Percentiles rank a stretch among this genome's conserved stretches.
These are phyloP conservation scores for Trichoderma erinaceum DNA, from an alignment of 495 filamentous ascomycete genomes.

Conservation along the genomic window DNA sequence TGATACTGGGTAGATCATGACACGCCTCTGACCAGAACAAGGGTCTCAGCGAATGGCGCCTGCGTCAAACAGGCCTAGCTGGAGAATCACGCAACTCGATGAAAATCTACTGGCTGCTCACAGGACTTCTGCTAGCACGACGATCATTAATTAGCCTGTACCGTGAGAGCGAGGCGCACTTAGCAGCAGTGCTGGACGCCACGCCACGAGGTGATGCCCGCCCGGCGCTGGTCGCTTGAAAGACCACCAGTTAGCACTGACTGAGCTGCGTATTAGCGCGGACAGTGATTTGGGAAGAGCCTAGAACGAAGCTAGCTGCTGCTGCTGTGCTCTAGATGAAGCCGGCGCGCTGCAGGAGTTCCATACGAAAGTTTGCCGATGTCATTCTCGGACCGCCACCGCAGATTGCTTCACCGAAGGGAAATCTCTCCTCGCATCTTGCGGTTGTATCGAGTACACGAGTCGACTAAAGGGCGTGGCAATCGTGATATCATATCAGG, in stretches of 20 bases:
- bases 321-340: neutral
- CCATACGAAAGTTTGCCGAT: slow-evolving; percentile 7
- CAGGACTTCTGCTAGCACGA: slow-evolving; percentile 8
- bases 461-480: neutral
- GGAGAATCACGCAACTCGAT: slow-evolving; percentile 11
- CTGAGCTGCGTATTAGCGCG: neutral
- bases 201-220: slow-evolving; percentile 10
- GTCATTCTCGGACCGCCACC: slow-evolving; percentile 1
- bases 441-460: neutral
- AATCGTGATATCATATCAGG: neutral
- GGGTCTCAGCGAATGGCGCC: neutral
- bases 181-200: neutral
- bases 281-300: neutral
- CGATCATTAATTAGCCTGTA: slow-evolving; percentile 14
- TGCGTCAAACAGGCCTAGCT: neutral
- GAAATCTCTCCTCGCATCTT: neutral
- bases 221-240: slow-evolving; percentile 6
- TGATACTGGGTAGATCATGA: slow-evolving; percentile 8
- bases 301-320: slow-evolving; percentile 4
- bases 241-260: neutral
- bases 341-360: slow-evolving; percentile 2
- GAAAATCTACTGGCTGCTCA: slow-evolving; percentile 8
- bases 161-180: slow-evolving; percentile 5
- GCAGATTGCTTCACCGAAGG: neutral
- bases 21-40: neutral